Conservation (phyloP, 306 rosid species). For the Gynostemma pentaphyllum region DNA sequence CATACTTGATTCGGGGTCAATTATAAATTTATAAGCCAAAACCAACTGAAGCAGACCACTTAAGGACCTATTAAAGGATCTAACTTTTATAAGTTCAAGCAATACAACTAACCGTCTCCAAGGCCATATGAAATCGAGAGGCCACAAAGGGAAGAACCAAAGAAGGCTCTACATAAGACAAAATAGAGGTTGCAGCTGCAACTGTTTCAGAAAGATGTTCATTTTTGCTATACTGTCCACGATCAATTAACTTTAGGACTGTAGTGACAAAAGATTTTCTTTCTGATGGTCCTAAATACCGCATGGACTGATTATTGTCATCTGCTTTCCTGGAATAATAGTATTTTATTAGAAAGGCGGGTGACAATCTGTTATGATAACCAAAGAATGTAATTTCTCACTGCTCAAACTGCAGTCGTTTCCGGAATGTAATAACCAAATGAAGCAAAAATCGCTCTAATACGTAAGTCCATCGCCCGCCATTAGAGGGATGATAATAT, state of each 20-base stretch:
- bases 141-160: slow-evolving; percentile 94
- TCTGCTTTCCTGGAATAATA: slow-evolving; percentile 39
- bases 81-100: slow-evolving; percentile 10
- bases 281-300: slow-evolving; percentile 61
- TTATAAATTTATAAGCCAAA: background rate
- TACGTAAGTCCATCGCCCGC: slow-evolving; percentile 97
- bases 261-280: slow-evolving; percentile 70
- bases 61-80: background rate
- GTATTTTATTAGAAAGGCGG: slow-evolving; percentile 26
- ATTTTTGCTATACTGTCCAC: slow-evolving; percentile 99
- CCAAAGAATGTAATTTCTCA: slow-evolving; percentile 28
- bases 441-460: slow-evolving; percentile 72
- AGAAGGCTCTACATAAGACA: slow-evolving; percentile 88
- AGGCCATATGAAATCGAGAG: slow-evolving; percentile 96
- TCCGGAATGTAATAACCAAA: slow-evolving; percentile 79
- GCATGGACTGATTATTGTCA: slow-evolving; percentile 31
- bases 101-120: slow-evolving; percentile 84
- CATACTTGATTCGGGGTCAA: background rate
- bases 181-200: slow-evolving; percentile 86
- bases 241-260: slow-evolving; percentile 80
- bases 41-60: background rate
- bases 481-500: slow-evolving; percentile 97
- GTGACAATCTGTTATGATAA: slow-evolving; percentile 8
- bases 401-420: slow-evolving; percentile 85
- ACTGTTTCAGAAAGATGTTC: slow-evolving; percentile 93